A percentile compares a stretch with the other conserved stretches of the same genome.
Evolutionary conservation across 73 alveolate genomes (phyloP).

Genomic region (Stentor coeruleus): DNA sequence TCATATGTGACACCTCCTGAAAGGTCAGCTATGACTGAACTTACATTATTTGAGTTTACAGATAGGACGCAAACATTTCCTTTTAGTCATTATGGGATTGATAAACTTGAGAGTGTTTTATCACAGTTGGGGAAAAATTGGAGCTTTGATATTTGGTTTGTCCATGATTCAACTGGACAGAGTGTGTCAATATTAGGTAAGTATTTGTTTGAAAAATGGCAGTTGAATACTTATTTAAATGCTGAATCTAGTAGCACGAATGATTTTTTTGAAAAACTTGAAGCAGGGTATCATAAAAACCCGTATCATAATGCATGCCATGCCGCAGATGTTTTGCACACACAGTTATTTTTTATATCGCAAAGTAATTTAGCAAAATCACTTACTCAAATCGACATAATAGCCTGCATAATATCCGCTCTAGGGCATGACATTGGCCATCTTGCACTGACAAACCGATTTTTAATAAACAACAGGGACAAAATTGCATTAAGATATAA

Average conservation of each 20-base stretch:
- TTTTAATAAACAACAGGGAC: constrained; percentile 42
- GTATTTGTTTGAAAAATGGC: constrained; percentile 24
- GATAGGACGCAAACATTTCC: not conserved
- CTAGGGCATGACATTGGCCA: constrained; percentile 73
- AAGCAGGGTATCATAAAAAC: constrained; percentile 55
- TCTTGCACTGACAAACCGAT: constrained; percentile 64
- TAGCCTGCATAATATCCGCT: constrained; percentile 32
- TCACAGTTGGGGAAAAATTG: not conserved
- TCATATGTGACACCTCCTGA: not conserved
- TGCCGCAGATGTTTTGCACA: constrained; percentile 65
- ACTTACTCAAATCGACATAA: constrained; percentile 18
- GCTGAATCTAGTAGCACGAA: constrained; percentile 41
- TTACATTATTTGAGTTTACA: not conserved
- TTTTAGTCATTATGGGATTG: not conserved
- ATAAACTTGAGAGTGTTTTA: not conserved
- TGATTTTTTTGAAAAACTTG: constrained; percentile 47
- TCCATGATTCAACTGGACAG: not conserved
- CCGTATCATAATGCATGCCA: constrained; percentile 81
- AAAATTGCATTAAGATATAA: constrained; percentile 59
- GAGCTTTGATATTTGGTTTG: constrained; percentile 23
- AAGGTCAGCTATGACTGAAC: not conserved
- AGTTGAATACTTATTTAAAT: constrained; percentile 36
- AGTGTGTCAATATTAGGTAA: constrained; percentile 16
- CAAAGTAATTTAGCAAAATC: not conserved
- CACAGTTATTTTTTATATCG: constrained; percentile 11